Conservation (phyloP, 139 green algal genomes). For the Pleodorina starrii region DNA sequence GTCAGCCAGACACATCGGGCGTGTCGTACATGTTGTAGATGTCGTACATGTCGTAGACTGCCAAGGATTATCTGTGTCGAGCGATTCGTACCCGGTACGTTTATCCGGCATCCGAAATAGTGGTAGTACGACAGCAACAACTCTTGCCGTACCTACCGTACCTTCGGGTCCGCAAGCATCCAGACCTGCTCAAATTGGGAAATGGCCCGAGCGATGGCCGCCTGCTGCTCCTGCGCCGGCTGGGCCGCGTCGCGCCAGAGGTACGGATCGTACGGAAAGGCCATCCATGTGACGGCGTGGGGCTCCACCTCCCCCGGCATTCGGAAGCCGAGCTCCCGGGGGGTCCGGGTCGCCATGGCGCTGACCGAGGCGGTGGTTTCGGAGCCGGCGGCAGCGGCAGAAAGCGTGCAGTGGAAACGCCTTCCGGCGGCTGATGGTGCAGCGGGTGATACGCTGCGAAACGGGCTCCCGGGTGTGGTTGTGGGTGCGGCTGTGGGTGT, state of each 20-base stretch:
- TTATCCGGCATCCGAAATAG: no score
- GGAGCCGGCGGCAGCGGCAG: no score
- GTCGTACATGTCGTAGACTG: no score
- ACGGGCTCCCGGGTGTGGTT: not conserved
- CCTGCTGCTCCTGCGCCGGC: conserved; percentile 75
- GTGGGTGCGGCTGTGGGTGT: not conserved
- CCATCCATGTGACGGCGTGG: conserved; percentile 74
- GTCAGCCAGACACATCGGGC: no score
- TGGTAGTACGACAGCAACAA: no score
- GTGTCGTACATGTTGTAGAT: no score
- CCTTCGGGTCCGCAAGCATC: conserved; percentile 73
- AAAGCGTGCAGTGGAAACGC: no score
- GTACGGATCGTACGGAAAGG: conserved; percentile 72
- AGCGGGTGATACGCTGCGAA: no score
- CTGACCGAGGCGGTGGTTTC: not conserved
- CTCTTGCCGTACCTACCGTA: no score
- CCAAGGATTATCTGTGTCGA: no score
- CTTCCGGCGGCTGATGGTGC: no score
- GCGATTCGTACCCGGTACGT: no score
- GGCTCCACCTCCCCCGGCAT: conserved; percentile 72
- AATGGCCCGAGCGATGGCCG: conserved; percentile 67
- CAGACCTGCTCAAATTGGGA: conserved; percentile 74
- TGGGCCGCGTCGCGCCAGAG: conserved; percentile 71
- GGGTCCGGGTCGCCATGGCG: not conserved
- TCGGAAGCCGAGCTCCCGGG: conserved; percentile 62